Evolutionary conservation across 805 yeast species (phyloP).

Genomic region (Myxozyma neotropica): DNA sequence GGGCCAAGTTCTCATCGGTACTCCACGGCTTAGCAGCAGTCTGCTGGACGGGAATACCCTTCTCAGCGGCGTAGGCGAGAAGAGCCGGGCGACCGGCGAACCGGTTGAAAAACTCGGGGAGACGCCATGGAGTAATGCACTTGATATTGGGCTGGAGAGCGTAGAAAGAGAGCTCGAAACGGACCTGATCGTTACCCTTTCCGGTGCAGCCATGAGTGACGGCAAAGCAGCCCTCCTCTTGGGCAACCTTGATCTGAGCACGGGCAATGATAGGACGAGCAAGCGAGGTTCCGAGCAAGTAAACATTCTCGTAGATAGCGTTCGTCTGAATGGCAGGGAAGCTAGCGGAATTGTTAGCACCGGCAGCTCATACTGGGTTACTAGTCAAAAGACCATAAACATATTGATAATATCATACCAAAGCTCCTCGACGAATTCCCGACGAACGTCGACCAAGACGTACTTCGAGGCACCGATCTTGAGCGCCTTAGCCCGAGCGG

Average conservation of each 20-base stretch:
- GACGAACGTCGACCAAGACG: constrained; percentile 90
- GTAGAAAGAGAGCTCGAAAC: constrained; percentile 95
- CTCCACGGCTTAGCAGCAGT: constrained; percentile 99
- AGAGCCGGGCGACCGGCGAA: constrained; percentile 98
- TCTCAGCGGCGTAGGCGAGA: constrained; percentile 88
- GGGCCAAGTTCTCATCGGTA: constrained; percentile 98
- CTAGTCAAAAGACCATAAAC: background rate
- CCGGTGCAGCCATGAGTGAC: constrained; percentile 99
- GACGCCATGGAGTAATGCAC: constrained; percentile 99
- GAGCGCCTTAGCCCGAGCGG: constrained; percentile 93
- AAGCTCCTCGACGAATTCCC: constrained; percentile 90
- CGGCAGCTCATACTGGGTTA: background rate
- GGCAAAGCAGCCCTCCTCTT: constrained; percentile 96
- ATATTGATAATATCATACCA: constrained; percentile 45
- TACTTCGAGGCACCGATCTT: constrained; percentile 97
- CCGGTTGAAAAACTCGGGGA: constrained; percentile 89
- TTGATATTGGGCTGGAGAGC: constrained; percentile 96
- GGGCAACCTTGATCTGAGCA: constrained; percentile 97
- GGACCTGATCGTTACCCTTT: constrained; percentile 99
- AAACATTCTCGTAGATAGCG: constrained; percentile 97
- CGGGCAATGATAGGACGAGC: constrained; percentile 99
- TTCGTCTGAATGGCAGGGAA: constrained; percentile 97
- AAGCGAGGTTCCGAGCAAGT: constrained; percentile 92
- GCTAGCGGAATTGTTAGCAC: constrained; percentile 16
- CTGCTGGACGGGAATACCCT: constrained; percentile 92